Evolutionary conservation across 2,329 filamentous ascomycete species (phyloP), one percentile per base, ranked within the genome.

Genomic region (Scortechinia acanthostroma): DNA sequence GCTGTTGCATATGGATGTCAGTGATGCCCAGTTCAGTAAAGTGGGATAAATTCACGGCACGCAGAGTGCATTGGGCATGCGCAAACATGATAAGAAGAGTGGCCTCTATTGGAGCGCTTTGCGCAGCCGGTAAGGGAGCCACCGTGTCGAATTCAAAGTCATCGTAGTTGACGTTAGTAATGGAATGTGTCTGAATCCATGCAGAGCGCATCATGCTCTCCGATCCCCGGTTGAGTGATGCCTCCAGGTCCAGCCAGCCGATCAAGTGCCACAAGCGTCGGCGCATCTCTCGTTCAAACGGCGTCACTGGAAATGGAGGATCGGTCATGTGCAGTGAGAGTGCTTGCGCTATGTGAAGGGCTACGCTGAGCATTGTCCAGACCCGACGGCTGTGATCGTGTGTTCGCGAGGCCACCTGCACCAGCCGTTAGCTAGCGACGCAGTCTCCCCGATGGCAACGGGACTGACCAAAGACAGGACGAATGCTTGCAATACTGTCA

Each of bases 341-440:
- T 14, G 57, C 56, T 48, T 62, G 59, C 2, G 49, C 58, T 23
- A 59, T 53, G 33, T 57, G 56, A 2, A 62, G 47, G 3, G 57
- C 59, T 50, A 61, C 54, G 43, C 53, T 52, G 15, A 58, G 42
- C 57, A 61, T 58, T 3, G 58, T 61, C 58, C 59, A 61, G 4
- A 57, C 53, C n/a, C 57, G 52, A 28, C 58, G 53, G 25, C 52
- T 59, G 48, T 58, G 55, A 44, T 60, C 57, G 46, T 58, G 57
- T 3, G 50, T 54, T 16, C 58, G 54, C 14, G 55, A 50, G 5
- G 52, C 52, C n/a, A 56, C 47, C 54, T 56, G 43, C 2, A 16
- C n/a, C n/a, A 43, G n/a, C 10, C 20, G 19, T 43, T 20, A 30
- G 33, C 28, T 13, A 47, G 22, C 28, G 17, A 4, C 3, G 2